Base-by-base conservation (phyloP, 495 filamentous ascomycete species). In the Neurospora sp. region DNA sequence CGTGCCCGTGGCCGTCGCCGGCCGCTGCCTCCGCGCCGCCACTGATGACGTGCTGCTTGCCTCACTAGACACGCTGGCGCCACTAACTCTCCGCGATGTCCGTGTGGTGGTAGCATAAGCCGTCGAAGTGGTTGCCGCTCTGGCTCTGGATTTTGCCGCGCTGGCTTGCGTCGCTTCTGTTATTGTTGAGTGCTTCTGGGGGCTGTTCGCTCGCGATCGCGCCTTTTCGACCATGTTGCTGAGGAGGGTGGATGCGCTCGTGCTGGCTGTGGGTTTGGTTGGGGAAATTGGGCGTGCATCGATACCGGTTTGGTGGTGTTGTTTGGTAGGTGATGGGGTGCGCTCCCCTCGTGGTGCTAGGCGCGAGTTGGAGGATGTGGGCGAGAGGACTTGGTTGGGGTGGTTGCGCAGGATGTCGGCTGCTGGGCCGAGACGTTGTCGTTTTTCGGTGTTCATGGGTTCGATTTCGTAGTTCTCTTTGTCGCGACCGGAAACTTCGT, bases 351-450 rank as follows among this genome's bases (percentile, higher is more conserved):
- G 79, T 6, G 82, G 90, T 69, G 90, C 84, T 18, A 90, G 87
- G 38, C 92, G 88, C 3, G 92, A 93, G 79, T 97, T 96, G 37
- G 89, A 89, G 0, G 93, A 93, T 77, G 93, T 91, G 14, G 93
- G 93, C 0, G 93, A 96, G 14, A 96, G 87, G 35, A 95, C 88
- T 81, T 83, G 90, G 79, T 72, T 78, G 8, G 81, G 78, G 14
- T 62, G 11, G 20, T 82, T 79, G 72, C 80, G 73, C n/a, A 76
- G 54, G 10, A 77, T 71, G 4, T 78, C 73, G 8, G 74, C 23
- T 16, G 79, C 72, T 18, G 76, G 70, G 39, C 72, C 80, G 6
- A 77, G 79, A 20, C 82, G 81, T n/a, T 75, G 60, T 46, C 79
- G 82, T 78, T 87, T 87, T 78, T 85, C 83, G 31, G 82, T 80